These are phyloP conservation scores for Hortiboletus flavorubellus DNA, from an alignment of 768 basidiomycete species.

Conservation along the genomic window DNA sequence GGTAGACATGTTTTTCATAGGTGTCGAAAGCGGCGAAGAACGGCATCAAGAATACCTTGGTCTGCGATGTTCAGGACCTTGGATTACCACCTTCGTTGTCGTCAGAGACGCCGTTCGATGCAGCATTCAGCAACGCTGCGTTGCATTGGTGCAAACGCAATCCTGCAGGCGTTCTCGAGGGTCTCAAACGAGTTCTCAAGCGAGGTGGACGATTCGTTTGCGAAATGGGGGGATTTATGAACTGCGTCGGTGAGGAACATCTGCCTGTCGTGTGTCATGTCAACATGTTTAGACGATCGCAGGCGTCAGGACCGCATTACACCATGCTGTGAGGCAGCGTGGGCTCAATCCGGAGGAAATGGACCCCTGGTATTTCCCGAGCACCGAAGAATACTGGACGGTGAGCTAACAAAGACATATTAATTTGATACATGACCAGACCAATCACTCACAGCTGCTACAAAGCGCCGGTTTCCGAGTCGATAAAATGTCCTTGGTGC, in stretches of 20 bases:
- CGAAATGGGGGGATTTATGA: constrained; percentile 78
- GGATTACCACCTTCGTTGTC: constrained; percentile 31
- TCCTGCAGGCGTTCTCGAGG: constrained; percentile 61
- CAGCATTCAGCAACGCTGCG: constrained; percentile 76
- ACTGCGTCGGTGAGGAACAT: constrained; percentile 52
- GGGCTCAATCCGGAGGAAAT: constrained; percentile 56
- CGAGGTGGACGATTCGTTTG: constrained; percentile 68
- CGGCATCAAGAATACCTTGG: constrained; percentile 45
- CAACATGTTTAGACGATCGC: constrained; percentile 5
- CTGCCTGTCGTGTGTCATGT: background rate
- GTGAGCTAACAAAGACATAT: constrained; percentile 32
- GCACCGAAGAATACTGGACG: constrained; percentile 58
- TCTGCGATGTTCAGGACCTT: constrained; percentile 53
- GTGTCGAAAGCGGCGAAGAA: constrained; percentile 48
- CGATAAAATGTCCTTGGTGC: constrained; percentile 50
- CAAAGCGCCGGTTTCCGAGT: constrained; percentile 55
- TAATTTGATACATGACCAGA: constrained; percentile 2
- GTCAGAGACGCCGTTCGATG: constrained; percentile 52
- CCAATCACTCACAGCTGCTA: constrained; percentile 43
- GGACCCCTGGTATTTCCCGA: constrained; percentile 89
- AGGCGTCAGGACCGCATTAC: constrained; percentile 61
- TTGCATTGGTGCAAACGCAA: constrained; percentile 85
- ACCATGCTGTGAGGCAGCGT: constrained; percentile 46
- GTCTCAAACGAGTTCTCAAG: constrained; percentile 59
- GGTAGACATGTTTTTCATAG: constrained; percentile 32